Conservation (phyloP, 2,329 filamentous ascomycete genomes). For the Fusarium sp. region DNA sequence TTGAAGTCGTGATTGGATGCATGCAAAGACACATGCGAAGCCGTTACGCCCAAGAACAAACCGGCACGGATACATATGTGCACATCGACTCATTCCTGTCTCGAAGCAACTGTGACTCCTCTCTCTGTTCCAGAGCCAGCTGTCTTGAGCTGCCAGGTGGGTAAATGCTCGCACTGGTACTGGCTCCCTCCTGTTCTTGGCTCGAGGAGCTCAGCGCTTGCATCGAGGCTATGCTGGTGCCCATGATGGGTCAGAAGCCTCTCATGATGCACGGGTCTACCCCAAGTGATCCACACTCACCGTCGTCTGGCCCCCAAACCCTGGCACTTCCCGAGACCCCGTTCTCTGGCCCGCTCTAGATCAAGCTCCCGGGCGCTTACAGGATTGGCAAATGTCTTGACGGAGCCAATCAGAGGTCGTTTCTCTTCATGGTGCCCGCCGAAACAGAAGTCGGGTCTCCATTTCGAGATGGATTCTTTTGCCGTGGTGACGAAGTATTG, state of each 20-base stretch:
- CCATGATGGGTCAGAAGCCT: slow-evolving; percentile 28
- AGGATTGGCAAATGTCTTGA: slow-evolving; percentile 22
- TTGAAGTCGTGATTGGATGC: background rate
- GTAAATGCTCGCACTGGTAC: background rate
- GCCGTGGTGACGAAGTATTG: slow-evolving; percentile 14
- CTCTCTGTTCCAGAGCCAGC: background rate
- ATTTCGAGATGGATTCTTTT: slow-evolving; percentile 18
- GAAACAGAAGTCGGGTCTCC: slow-evolving; percentile 7
- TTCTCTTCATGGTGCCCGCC: slow-evolving; percentile 13
- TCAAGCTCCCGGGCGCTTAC: slow-evolving; percentile 43
- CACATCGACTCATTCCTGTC: background rate
- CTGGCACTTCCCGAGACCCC: slow-evolving; percentile 31
- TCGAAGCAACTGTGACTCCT: background rate
- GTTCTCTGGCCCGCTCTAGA: slow-evolving; percentile 30
- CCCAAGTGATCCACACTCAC: slow-evolving; percentile 22
- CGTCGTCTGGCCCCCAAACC: slow-evolving; percentile 31
- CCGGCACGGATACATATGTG: background rate
- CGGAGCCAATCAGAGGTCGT: slow-evolving; percentile 37
- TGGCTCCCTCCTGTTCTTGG: slow-evolving; percentile 35
- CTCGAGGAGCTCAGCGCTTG: slow-evolving; percentile 36
- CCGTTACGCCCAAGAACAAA: background rate
- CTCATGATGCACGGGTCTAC: slow-evolving; percentile 34
- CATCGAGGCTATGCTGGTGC: slow-evolving; percentile 33
- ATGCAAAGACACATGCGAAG: background rate
- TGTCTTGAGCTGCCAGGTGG: background rate